Base-by-base conservation (phyloP, 169 alveolate genomes). In the Plasmodium ovale region DNA sequence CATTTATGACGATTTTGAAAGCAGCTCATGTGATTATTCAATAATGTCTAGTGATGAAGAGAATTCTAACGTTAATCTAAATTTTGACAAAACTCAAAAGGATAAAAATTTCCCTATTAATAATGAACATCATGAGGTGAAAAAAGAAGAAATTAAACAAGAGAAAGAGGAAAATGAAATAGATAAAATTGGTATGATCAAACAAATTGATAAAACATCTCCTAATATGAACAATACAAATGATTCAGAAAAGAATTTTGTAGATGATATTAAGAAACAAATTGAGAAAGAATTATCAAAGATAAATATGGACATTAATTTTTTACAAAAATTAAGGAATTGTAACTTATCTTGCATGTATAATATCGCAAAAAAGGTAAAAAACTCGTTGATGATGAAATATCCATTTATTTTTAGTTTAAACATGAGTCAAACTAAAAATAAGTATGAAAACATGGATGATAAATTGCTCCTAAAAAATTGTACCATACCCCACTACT, bases 381-480 rank as follows among this genome's bases (percentile, higher is more conserved):
- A 37, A 51, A 82, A 67, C n/a, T 82, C 90, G 2, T 51, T 82
- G 70, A 49, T 49, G 29, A 7, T 64, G 47, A 82, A 82, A 25
- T 82, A 65, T 5, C 90, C 90, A 21, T 82, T 82, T 27, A 82
- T 82, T 65, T 49, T 82, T 82, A 82, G 42, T 58, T 67, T 82
- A 31, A 82, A 69, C 44, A 51, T 65, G 5, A 54, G 82, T 6
- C 29, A 65, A 44, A 70, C 27, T 27, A 33, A 39, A 21, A 73
- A 73, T 29, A 74, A 58, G 23, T 42, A 60, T 74, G 71, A 65
- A 51, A 65, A 23, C 9, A 19, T 37, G 21, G 51, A 25, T n/a
- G 25, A 53, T 31, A 16, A 82, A 6, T 53, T 82, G 14, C 69
- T 53, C 21, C 21, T 82, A 82, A 27, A 29, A 21, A 82, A 56